Evolutionary conservation across 768 basidiomycete species (phyloP).

Genomic region (Rhizopogon rudus): DNA sequence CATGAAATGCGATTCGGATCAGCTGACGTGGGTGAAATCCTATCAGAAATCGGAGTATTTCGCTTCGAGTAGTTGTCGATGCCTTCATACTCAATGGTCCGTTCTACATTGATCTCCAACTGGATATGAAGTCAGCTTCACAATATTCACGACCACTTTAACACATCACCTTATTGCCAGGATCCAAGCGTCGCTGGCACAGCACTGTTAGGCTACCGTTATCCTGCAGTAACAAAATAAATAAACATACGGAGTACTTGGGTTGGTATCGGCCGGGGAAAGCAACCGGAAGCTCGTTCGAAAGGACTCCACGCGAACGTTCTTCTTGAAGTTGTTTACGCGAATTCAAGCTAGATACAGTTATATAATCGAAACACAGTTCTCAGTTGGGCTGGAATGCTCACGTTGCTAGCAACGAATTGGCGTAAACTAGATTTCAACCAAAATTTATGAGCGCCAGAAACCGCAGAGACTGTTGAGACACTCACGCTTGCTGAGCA

Average conservation of each 20-base stretch:
- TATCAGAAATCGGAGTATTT: background rate
- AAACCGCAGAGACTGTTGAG: background rate
- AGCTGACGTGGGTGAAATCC: background rate
- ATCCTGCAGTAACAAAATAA: too few relatives aligned
- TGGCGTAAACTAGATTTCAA: conserved; percentile 39
- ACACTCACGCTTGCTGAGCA: conserved; percentile 44
- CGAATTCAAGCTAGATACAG: conserved; percentile 28
- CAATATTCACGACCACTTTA: background rate
- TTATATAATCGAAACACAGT: background rate
- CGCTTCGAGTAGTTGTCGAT: background rate
- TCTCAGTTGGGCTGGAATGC: background rate
- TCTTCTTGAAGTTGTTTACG: conserved; percentile 29
- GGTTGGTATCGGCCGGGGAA: conserved; percentile 16
- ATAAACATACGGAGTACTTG: background rate
- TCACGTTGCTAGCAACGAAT: conserved; percentile 43
- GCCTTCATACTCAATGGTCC: conserved; percentile 20
- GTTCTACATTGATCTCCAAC: conserved; percentile 25
- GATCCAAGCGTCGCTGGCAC: background rate
- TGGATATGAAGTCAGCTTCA: background rate
- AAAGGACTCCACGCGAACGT: conserved; percentile 20
- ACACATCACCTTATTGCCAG: background rate
- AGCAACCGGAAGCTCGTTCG: conserved; percentile 21
- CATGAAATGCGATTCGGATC: background rate
- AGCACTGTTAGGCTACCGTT: background rate
- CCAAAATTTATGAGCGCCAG: background rate